Evolutionary conservation across 495 filamentous ascomycete genomes (phyloP).

Genomic region (Sordaria brevicollis): DNA sequence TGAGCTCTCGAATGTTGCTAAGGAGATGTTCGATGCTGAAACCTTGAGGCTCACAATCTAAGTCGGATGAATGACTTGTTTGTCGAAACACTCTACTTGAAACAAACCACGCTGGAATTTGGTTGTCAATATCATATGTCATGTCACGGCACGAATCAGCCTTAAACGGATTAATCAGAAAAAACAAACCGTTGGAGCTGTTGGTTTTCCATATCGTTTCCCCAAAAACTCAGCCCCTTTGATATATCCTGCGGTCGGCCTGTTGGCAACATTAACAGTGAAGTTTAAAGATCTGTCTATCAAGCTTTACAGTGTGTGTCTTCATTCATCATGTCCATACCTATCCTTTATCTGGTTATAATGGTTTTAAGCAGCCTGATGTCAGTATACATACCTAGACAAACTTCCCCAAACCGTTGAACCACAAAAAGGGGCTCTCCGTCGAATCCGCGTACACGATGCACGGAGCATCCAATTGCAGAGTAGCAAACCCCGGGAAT

Average conservation of each 20-base stretch:
- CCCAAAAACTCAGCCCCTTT: not conserved
- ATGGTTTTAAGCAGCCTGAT: not conserved
- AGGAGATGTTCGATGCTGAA: too few species aligned
- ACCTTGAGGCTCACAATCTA: not conserved
- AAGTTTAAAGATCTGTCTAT: too few species aligned
- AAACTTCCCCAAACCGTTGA: not conserved
- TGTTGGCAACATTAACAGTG: not conserved
- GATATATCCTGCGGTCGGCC: not conserved
- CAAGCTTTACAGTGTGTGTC: too few species aligned
- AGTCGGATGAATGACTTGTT: too few species aligned
- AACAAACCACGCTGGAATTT: not conserved
- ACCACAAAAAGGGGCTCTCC: not conserved
- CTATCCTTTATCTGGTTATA: not conserved
- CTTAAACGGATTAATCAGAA: not conserved
- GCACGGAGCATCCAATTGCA: not conserved
- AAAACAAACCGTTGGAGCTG: not conserved
- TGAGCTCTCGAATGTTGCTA: not conserved
- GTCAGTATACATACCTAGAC: not conserved
- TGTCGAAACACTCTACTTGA: not conserved
- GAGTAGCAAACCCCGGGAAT: not conserved
- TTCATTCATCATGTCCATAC: too few species aligned
- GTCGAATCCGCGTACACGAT: not conserved
- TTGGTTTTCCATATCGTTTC: not conserved
- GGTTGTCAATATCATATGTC: not conserved
- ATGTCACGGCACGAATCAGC: not conserved